Evolutionary conservation across 805 yeast genomes (phyloP).

Genomic region (Cyberlindnera bimundalis): DNA sequence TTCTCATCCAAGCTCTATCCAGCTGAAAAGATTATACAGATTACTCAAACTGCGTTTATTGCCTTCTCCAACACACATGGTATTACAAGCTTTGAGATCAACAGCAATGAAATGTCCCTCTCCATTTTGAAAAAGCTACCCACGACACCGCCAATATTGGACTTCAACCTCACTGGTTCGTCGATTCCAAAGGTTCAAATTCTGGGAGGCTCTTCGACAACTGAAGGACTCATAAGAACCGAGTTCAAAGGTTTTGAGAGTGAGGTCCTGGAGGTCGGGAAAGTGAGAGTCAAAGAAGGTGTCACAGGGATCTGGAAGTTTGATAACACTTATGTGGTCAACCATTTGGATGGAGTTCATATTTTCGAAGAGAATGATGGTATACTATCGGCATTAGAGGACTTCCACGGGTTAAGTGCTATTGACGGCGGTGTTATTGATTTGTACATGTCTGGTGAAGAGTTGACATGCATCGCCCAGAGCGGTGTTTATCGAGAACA

Average conservation of each 20-base stretch:
- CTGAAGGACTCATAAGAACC: slow-evolving; percentile 22
- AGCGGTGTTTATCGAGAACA: slow-evolving; percentile 22
- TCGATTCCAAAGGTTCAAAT: slow-evolving; percentile 23
- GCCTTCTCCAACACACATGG: slow-evolving; percentile 11
- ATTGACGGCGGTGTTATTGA: slow-evolving; percentile 20
- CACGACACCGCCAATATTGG: slow-evolving; percentile 22
- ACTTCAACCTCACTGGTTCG: slow-evolving; percentile 22
- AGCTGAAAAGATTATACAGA: slow-evolving; percentile 7
- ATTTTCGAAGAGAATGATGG: not conserved
- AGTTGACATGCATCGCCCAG: slow-evolving; percentile 14
- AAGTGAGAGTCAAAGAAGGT: not conserved
- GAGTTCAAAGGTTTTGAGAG: slow-evolving; percentile 21
- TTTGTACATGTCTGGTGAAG: slow-evolving; percentile 2
- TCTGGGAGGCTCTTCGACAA: slow-evolving; percentile 22
- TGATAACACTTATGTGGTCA: slow-evolving; percentile 10
- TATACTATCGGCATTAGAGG: not conserved
- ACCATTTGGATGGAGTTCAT: slow-evolving; percentile 9
- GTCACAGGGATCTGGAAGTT: slow-evolving; percentile 19
- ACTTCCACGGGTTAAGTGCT: slow-evolving; percentile 9
- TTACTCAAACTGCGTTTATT: slow-evolving; percentile 5
- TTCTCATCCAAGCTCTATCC: slow-evolving; percentile 4
- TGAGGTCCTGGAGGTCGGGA: not conserved
- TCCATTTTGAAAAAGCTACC: not conserved
- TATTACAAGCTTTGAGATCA: slow-evolving; percentile 6
- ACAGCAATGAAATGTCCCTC: not conserved